These are phyloP conservation scores for Murraya koenigii DNA, from an alignment of 345 rosid species.

Conservation along the genomic window DNA sequence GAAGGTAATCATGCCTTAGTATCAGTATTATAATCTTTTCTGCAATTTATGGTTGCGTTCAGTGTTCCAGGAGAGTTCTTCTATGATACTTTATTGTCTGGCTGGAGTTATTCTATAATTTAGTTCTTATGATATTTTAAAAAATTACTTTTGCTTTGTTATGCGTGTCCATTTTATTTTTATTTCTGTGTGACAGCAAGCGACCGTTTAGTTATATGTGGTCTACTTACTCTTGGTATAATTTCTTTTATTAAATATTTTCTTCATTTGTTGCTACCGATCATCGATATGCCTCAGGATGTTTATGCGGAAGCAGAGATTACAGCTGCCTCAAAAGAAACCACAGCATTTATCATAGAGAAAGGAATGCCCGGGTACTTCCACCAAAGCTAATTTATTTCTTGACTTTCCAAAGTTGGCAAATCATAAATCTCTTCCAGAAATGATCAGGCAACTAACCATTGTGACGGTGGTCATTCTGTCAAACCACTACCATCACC, in stretches of 20 bases:
- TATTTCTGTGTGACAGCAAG: neutral
- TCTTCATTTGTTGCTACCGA: slow-evolving; percentile 16
- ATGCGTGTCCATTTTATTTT: neutral
- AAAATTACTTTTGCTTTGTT: neutral
- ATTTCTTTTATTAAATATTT: neutral
- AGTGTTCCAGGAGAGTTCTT: neutral
- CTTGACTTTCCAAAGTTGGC: neutral
- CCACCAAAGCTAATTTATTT: neutral
- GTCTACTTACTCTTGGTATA: neutral
- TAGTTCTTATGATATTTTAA: slow-evolving; percentile 40
- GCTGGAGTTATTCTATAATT: neutral
- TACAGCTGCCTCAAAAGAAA: slow-evolving; percentile 81
- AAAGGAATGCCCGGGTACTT: slow-evolving; percentile 91
- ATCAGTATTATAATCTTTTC: neutral
- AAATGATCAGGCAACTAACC: neutral
- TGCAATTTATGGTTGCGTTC: neutral
- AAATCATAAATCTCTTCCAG: neutral
- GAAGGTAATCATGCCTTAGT: neutral
- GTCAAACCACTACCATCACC: neutral
- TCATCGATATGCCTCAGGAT: slow-evolving; percentile 42
- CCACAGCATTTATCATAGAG: slow-evolving; percentile 88
- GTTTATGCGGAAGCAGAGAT: slow-evolving; percentile 80
- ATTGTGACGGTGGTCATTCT: neutral
- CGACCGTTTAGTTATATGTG: neutral
- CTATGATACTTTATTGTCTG: neutral